Conservation (phyloP, 2,329 filamentous ascomycete genomes). For the Alternaria sp. region DNA sequence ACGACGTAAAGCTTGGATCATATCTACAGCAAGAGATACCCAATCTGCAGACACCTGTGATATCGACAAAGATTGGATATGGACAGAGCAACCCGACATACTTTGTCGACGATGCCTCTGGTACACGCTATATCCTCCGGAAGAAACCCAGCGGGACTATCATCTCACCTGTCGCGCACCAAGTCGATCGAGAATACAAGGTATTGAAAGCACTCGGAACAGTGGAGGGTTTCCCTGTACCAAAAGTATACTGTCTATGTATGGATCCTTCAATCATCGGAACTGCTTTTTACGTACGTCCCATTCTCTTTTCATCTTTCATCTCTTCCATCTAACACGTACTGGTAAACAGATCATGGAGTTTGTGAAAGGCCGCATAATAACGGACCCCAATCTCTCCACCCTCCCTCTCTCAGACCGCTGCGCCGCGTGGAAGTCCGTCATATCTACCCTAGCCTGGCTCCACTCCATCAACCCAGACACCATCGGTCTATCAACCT, state of each 20-base stretch:
- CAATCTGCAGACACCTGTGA: constrained; percentile 34
- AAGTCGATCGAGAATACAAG: constrained; percentile 92
- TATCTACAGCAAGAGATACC: constrained; percentile 43
- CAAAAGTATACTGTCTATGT: constrained; percentile 83
- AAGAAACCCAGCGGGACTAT: constrained; percentile 95
- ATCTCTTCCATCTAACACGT: background rate
- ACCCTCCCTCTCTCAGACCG: constrained; percentile 72
- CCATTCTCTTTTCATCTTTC: background rate
- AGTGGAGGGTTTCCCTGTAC: constrained; percentile 83
- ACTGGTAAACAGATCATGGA: constrained; percentile 73
- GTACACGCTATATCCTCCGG: constrained; percentile 81
- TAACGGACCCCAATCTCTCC: constrained; percentile 85
- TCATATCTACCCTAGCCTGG: constrained; percentile 80
- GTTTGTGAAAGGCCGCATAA: constrained; percentile 90
- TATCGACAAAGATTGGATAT: constrained; percentile 79
- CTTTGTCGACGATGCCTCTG: constrained; percentile 75
- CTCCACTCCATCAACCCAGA: constrained; percentile 79
- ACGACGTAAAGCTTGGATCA: constrained; percentile 39
- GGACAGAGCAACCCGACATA: constrained; percentile 98
- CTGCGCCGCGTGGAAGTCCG: constrained; percentile 52
- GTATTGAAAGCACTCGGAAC: constrained; percentile 80
- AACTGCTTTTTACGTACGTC: constrained; percentile 79
- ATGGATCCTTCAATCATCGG: constrained; percentile 81
- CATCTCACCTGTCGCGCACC: constrained; percentile 90
- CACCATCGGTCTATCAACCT: constrained; percentile 73